Conservation (phyloP, 2,329 filamentous ascomycete species). For the Bipolaris cookei region DNA sequence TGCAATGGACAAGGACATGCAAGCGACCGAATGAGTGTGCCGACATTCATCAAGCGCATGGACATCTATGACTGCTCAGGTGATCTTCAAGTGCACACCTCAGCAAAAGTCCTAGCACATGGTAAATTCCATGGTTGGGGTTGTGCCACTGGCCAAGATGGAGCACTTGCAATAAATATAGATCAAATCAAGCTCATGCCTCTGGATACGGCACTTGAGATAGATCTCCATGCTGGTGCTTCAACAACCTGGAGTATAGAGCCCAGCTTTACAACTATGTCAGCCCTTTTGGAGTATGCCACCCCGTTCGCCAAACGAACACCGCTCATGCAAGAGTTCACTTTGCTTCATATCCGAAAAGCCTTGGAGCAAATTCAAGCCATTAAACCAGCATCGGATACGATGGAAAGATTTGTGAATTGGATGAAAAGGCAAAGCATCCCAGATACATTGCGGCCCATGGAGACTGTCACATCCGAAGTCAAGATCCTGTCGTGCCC, state of each 20-base stretch:
- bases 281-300: not conserved
- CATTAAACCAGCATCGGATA: not conserved
- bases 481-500: not conserved
- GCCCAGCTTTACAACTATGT: not conserved
- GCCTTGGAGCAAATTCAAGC: not conserved
- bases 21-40: not conserved
- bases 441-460: not conserved
- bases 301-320: not conserved
- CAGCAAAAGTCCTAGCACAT: not conserved
- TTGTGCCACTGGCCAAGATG: not conserved
- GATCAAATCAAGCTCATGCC: not conserved
- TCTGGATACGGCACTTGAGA: not conserved
- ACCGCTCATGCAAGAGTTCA: not conserved
- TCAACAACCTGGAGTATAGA: not conserved
- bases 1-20: not conserved
- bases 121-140: not conserved
- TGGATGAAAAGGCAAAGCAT: not conserved
- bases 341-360: not conserved
- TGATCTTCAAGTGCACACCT: not conserved
- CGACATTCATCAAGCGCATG: not conserved
- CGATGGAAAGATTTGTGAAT: not conserved
- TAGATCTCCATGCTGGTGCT: not conserved
- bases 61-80: not conserved
- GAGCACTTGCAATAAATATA: not conserved
- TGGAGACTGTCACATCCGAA: not conserved